These are phyloP conservation scores for Salix purpurea DNA, from an alignment of 345 rosid genomes.

Conservation along the genomic window DNA sequence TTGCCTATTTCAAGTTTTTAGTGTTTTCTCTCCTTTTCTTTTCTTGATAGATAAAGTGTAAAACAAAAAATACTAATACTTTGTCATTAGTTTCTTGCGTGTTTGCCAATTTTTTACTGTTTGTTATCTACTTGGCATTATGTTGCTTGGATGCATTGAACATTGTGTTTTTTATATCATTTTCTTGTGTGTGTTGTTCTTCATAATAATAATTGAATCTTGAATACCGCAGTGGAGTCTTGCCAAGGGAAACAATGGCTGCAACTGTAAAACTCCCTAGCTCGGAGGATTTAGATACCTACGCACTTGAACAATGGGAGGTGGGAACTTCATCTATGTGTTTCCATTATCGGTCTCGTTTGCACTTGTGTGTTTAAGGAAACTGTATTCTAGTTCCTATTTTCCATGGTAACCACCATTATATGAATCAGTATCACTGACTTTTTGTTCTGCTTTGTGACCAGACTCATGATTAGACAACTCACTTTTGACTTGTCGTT, in stretches of 20 bases:
- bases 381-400: constrained; percentile 4
- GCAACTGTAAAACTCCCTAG: constrained; percentile 60
- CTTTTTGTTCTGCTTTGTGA: neutral
- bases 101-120: neutral
- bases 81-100: no score
- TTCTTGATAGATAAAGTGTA: no score
- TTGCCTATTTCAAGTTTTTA: constrained; percentile 4
- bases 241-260: constrained; percentile 90
- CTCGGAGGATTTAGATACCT: constrained; percentile 67
- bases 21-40: no score
- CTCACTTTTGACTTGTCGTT: constrained; percentile 30
- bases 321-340: constrained; percentile 39
- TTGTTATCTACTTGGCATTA: no score
- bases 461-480: constrained; percentile 10
- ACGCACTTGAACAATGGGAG: constrained; percentile 94
- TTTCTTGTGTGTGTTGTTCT: neutral
- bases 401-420: neutral
- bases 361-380: constrained; percentile 7
- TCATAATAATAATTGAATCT: neutral
- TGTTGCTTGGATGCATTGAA: no score
- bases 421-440: neutral
- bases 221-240: constrained; percentile 59
- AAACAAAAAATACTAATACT: no score
- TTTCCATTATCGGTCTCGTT: constrained; percentile 4
- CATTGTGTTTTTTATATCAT: neutral